Evolutionary conservation across 1,139 yeast genomes (phyloP).

Genomic region (Pichia norvegensis): DNA sequence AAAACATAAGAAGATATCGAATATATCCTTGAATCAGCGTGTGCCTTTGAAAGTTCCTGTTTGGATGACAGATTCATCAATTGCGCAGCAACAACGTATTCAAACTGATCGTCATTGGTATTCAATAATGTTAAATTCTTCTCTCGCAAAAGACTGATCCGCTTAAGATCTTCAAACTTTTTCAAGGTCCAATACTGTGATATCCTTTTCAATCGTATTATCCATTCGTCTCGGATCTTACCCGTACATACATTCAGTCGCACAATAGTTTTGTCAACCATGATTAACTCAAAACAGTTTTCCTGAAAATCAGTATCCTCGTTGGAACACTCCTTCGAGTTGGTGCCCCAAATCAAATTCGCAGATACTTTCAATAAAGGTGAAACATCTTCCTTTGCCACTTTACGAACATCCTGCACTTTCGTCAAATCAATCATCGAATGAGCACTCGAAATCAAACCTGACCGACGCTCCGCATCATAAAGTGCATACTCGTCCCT

Average conservation of each 20-base stretch:
- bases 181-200: conserved; percentile 49
- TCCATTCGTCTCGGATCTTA: conserved; percentile 58
- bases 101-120: conserved; percentile 46
- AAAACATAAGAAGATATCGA: conserved; percentile 53
- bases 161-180: background rate
- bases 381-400: conserved; percentile 1
- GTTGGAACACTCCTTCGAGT: conserved; percentile 27
- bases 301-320: conserved; percentile 26
- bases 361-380: conserved; percentile 10
- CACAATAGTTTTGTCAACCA: conserved; percentile 41
- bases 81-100: conserved; percentile 44
- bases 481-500: conserved; percentile 50
- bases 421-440: conserved; percentile 55
- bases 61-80: conserved; percentile 30
- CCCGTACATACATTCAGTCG: conserved; percentile 51
- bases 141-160: conserved; percentile 31
- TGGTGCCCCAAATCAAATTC: conserved; percentile 4
- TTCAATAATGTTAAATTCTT: conserved; percentile 41
- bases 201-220: conserved; percentile 38
- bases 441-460: conserved; percentile 49
- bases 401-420: background rate
- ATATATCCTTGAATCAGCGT: conserved; percentile 46
- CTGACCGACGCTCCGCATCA: conserved; percentile 57
- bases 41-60: conserved; percentile 50
- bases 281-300: conserved; percentile 45